A percentile compares a stretch with the other conserved stretches of the same genome.
Evolutionary conservation across 495 filamentous ascomycete species (phyloP).

Genomic region (Xeromyces bisporus): DNA sequence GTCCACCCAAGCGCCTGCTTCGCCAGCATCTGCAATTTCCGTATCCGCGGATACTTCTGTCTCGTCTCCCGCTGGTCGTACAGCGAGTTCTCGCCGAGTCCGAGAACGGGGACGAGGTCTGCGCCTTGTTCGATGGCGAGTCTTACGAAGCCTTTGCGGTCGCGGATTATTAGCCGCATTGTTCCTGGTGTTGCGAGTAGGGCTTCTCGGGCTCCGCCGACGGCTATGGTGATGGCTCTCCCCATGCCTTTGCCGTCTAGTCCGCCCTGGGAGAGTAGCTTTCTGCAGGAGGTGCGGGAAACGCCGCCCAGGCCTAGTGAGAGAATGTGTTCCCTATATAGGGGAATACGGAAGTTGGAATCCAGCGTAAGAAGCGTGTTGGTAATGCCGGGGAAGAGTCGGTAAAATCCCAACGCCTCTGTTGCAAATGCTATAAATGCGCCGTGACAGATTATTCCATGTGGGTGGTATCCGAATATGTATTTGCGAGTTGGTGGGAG

Average conservation of each 20-base stretch:
- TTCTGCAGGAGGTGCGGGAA: conserved; percentile 11
- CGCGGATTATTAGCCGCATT: conserved; percentile 10
- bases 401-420: conserved; percentile 57
- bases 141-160: conserved; percentile 12
- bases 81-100: conserved; percentile 14
- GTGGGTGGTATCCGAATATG: conserved; percentile 81
- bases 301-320: conserved; percentile 7
- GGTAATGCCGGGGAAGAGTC: conserved; percentile 75
- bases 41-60: background rate
- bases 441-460: conserved; percentile 74
- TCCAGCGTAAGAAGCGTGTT: conserved; percentile 29
- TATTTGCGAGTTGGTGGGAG: conserved; percentile 63
- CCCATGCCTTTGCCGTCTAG: conserved; percentile 14
- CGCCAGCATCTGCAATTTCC: conserved; percentile 30
- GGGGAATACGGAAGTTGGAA: conserved; percentile 4
- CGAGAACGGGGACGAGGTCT: conserved; percentile 12
- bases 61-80: conserved; percentile 5
- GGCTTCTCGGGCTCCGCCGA: conserved; percentile 13
- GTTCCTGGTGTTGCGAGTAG: conserved; percentile 9
- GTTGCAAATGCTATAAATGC: conserved; percentile 67
- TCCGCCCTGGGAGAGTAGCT: conserved; percentile 9
- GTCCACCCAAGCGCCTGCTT: conserved; percentile 63
- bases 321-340: conserved; percentile 11
- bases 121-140: conserved; percentile 11
- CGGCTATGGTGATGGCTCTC: conserved; percentile 13